A percentile compares a stretch with the other conserved stretches of the same genome.
phyloP scores from a whole-genome alignment of 1,284 basidiomycete genomes.

The Trametes versicolor region DNA sequence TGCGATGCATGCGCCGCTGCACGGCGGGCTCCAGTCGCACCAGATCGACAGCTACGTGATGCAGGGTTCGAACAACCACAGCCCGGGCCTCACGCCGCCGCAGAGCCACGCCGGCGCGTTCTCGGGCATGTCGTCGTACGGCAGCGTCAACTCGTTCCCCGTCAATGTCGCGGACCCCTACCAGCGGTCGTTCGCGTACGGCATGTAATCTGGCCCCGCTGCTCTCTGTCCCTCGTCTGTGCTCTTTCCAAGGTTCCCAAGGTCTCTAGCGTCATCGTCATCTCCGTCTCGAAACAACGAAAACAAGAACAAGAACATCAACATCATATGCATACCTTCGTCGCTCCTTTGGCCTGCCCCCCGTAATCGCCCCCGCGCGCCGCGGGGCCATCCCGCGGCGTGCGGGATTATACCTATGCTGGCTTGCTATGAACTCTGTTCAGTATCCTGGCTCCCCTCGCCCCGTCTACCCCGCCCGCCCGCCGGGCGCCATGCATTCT shows the following conservation, averaged over 20 bases:
- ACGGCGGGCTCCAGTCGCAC: constrained; percentile 63
- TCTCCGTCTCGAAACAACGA: constrained; percentile 18
- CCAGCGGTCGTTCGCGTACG: constrained; percentile 79
- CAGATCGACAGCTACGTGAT: constrained; percentile 83
- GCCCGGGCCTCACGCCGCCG: constrained; percentile 63
- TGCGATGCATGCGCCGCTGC: constrained; percentile 62
- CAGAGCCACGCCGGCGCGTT: constrained; percentile 62
- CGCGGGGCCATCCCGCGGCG: constrained; percentile 32
- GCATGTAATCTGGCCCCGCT: constrained; percentile 63
- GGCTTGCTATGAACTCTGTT: constrained; percentile 47
- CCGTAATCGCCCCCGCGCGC: constrained; percentile 37
- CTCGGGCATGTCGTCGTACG: constrained; percentile 64
- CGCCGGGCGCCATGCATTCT: constrained; percentile 40
- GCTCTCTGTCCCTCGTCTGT: constrained; percentile 17
- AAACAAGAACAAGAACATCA: constrained; percentile 16
- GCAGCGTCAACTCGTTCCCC: constrained; percentile 46
- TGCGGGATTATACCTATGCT: constrained; percentile 47
- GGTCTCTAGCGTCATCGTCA: constrained; percentile 29
- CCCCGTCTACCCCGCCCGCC: constrained; percentile 38
- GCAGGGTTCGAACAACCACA: constrained; percentile 73
- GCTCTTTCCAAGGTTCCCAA: constrained; percentile 17
- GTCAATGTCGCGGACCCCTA: constrained; percentile 75
- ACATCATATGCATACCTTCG: constrained; percentile 37
- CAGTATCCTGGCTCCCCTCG: constrained; percentile 35
- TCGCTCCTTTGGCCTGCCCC: constrained; percentile 36